These are phyloP conservation scores for Phellinidium pouzarii DNA, from an alignment of 1,284 basidiomycete genomes.

Conservation along the genomic window DNA sequence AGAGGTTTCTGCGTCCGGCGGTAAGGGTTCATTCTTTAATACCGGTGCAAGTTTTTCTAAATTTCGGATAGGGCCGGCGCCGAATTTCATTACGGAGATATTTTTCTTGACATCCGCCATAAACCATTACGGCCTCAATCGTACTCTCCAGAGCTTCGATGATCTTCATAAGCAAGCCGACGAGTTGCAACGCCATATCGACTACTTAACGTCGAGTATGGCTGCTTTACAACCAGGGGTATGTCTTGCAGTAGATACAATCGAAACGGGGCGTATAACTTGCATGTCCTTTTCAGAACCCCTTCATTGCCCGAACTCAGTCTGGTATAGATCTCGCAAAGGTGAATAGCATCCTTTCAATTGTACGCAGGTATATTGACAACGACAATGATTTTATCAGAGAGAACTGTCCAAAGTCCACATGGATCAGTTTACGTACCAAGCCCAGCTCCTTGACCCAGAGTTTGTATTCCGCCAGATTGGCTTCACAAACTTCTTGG, in stretches of 20 bases:
- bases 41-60: conserved; percentile 4
- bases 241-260: conserved; percentile 26
- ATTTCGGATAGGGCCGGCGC: conserved; percentile 36
- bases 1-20: conserved; percentile 37
- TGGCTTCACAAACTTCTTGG: conserved; percentile 83
- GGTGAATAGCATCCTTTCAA: conserved; percentile 31
- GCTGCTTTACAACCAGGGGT: conserved; percentile 78
- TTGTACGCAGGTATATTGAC: neutral
- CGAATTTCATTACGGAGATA: conserved; percentile 94
- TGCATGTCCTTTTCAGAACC: conserved; percentile 37
- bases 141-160: conserved; percentile 70
- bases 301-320: conserved; percentile 63
- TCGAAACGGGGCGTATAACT: conserved; percentile 11
- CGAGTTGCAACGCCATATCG: conserved; percentile 74
- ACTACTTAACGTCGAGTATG: conserved; percentile 54
- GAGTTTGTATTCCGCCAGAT: conserved; percentile 78
- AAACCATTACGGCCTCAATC: conserved; percentile 81
- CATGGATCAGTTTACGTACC: conserved; percentile 70
- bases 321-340: conserved; percentile 67
- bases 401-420: conserved; percentile 63
- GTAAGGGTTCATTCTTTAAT: conserved; percentile 27
- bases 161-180: conserved; percentile 67
- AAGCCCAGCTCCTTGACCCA: conserved; percentile 83
- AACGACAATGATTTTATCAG: conserved; percentile 32
- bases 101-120: conserved; percentile 85